phyloP scores from a whole-genome alignment of 2,329 filamentous ascomycete species.

The Xylariaceae sp. region DNA sequence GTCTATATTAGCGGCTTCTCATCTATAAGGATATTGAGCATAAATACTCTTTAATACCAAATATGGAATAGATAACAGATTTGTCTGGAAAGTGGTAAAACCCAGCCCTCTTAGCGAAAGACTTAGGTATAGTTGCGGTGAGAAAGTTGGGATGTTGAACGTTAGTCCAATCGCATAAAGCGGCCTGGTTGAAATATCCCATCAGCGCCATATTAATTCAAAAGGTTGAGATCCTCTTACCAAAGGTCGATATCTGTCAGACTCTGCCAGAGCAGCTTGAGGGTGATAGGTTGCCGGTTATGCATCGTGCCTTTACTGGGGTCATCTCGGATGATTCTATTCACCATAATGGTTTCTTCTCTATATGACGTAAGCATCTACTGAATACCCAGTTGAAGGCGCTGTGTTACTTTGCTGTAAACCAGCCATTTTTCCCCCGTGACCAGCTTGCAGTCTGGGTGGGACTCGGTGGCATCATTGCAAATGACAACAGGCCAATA shows the following conservation, averaged over 20 bases:
- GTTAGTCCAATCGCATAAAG: conserved; percentile 49
- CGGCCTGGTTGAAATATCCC: conserved; percentile 26
- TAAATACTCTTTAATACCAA: conserved; percentile 44
- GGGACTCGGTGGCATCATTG: conserved; percentile 55
- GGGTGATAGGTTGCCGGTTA: conserved; percentile 59
- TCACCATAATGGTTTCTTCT: conserved; percentile 63
- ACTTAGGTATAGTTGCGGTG: conserved; percentile 56
- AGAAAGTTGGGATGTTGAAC: conserved; percentile 54
- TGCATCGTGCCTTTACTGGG: conserved; percentile 63
- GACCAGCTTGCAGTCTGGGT: conserved; percentile 56
- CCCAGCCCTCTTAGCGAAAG: conserved; percentile 56
- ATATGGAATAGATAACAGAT: conserved; percentile 59
- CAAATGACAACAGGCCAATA: conserved; percentile 56
- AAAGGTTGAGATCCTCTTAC: conserved; percentile 14
- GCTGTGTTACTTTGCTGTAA: conserved; percentile 50
- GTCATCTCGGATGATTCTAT: conserved; percentile 60
- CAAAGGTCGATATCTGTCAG: conserved; percentile 61
- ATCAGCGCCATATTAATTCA: background rate
- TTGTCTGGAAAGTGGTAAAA: conserved; percentile 60
- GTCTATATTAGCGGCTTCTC: background rate
- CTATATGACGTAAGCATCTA: conserved; percentile 14
- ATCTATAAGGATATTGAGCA: conserved; percentile 5
- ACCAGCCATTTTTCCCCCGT: conserved; percentile 58
- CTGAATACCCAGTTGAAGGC: too few species aligned
- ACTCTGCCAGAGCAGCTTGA: conserved; percentile 52